Evolutionary conservation across 1,139 yeast species (phyloP).

Genomic region (Sugiyamaella paludigena): DNA sequence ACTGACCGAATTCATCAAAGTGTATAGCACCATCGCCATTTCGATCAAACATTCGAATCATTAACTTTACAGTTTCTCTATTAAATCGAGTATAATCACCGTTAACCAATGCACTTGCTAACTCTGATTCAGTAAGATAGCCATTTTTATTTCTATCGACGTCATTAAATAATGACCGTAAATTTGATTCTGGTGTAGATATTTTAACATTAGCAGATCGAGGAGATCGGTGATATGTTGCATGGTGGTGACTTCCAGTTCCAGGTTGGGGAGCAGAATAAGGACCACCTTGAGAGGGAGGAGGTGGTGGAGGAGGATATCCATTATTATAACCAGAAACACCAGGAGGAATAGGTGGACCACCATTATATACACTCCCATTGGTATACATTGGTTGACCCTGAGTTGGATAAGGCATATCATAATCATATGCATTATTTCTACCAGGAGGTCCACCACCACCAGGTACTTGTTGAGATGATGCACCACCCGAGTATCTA

Average conservation of each 20-base stretch:
- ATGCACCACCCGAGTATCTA: slow-evolving; percentile 2
- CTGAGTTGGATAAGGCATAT: slow-evolving; percentile 14
- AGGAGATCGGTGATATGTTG: slow-evolving; percentile 8
- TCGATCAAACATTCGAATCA: slow-evolving; percentile 63
- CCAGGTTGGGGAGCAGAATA: slow-evolving; percentile 15
- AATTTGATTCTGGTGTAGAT: slow-evolving; percentile 26
- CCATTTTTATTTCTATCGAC: slow-evolving; percentile 46
- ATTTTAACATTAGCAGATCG: slow-evolving; percentile 11
- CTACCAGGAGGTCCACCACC: too few species aligned
- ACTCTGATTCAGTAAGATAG: slow-evolving; percentile 54
- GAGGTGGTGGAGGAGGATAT: slow-evolving; percentile 8
- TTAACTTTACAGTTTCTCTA: slow-evolving; percentile 58
- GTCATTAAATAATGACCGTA: slow-evolving; percentile 30
- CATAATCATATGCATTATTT: slow-evolving; percentile 1
- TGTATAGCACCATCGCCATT: slow-evolving; percentile 50
- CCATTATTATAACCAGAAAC: slow-evolving; percentile 6
- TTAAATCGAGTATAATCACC: slow-evolving; percentile 60
- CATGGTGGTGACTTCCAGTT: neutral
- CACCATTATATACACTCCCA: neutral
- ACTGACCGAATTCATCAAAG: slow-evolving; percentile 65
- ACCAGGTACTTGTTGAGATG: slow-evolving; percentile 2
- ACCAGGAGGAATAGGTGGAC: slow-evolving; percentile 2
- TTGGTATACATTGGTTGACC: slow-evolving; percentile 7
- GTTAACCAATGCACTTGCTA: slow-evolving; percentile 60
- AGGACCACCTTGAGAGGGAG: slow-evolving; percentile 4